Conservation (phyloP, 2,329 filamentous ascomycete species). For the Penicillium sp. region DNA sequence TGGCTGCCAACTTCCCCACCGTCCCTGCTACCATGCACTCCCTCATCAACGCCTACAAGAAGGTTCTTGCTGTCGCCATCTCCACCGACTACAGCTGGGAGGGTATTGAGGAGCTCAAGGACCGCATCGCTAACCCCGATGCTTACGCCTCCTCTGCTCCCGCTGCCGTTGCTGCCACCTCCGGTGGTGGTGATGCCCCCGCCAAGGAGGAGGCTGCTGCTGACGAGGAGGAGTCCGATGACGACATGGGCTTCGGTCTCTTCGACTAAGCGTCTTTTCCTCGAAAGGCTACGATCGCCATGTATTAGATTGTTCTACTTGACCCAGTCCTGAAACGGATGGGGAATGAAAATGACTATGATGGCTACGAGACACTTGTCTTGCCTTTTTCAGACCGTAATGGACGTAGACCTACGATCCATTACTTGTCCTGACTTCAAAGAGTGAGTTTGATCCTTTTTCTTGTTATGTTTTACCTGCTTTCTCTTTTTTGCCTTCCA, state of each 20-base stretch:
- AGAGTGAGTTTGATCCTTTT: conserved; percentile 26
- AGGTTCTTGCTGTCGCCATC: conserved; percentile 79
- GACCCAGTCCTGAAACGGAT: conserved; percentile 30
- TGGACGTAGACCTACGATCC: conserved; percentile 37
- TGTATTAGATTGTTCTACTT: conserved; percentile 40
- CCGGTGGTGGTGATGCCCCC: conserved; percentile 50
- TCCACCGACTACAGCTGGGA: conserved; percentile 92
- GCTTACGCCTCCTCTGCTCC: conserved; percentile 87
- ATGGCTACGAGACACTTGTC: conserved; percentile 24
- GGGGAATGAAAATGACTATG: conserved; percentile 35
- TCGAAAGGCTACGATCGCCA: conserved; percentile 32
- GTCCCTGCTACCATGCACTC: conserved; percentile 96
- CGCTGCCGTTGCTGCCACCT: conserved; percentile 59
- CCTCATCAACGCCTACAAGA: conserved; percentile 98
- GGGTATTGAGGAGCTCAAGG: conserved; percentile 96
- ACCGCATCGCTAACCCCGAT: conserved; percentile 98
- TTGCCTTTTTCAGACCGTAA: conserved; percentile 22
- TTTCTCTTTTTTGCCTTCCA: background rate
- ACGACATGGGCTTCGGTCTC: conserved; percentile 72
- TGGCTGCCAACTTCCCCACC: conserved; percentile 93
- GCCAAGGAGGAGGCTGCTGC: conserved; percentile 59
- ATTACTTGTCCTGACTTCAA: conserved; percentile 25
- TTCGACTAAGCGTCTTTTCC: conserved; percentile 59
- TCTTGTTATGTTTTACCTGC: background rate
- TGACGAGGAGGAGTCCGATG: conserved; percentile 66